Base-by-base conservation (phyloP, 768 basidiomycete genomes). In the Lentinus brumalis region DNA sequence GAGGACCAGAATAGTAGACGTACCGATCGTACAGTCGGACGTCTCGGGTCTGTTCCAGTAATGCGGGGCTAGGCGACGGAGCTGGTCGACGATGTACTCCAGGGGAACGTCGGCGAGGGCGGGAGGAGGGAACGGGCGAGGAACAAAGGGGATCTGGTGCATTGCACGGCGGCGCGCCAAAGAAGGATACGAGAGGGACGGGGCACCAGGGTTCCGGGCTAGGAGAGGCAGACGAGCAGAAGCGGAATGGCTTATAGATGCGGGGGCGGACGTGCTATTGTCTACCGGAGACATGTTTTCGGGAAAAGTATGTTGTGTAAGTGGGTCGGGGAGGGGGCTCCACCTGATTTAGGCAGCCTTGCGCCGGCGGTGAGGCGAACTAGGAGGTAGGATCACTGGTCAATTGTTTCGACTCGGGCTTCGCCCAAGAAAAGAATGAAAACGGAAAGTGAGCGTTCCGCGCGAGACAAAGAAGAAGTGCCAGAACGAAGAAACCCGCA, bases 1-100 rank as follows among this genome's bases (percentile, higher is more conserved):
- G 31, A 51, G 7, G 42, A 40, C 42, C 38, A 41, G 47, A 26
- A 26, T 26, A 26, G 21, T 26, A 38, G 29, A 66, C 76, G 58
- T 51, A 91, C 91, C 81, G 58, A 92, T 80, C 15, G 91, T 91
- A 73, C 90, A 93, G 73, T 93, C 88, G 9, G 90, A 83, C 1
- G 86, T 89, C 65, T 89, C 87, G 59, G 84, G 81, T 63, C 85
- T 88, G 68, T 86, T 83, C 90, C 91, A 91, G 75, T 87, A 90
- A 50, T 80, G 76, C 21, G 83, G 76, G 14, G 89, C 90, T 53
- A 91, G 77, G 69, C 74, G 76, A 73, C 83, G 87, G 44, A 92
- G 82, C 71, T 87, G 86, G 68, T 84, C 81, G 66, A 88, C 70
- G 68, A 91, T 88, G 67, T 90, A 91, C 69, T 88, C 87, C 66